Base-by-base conservation (phyloP, 2,329 filamentous ascomycete genomes). In the Fusarium mangiferae region DNA sequence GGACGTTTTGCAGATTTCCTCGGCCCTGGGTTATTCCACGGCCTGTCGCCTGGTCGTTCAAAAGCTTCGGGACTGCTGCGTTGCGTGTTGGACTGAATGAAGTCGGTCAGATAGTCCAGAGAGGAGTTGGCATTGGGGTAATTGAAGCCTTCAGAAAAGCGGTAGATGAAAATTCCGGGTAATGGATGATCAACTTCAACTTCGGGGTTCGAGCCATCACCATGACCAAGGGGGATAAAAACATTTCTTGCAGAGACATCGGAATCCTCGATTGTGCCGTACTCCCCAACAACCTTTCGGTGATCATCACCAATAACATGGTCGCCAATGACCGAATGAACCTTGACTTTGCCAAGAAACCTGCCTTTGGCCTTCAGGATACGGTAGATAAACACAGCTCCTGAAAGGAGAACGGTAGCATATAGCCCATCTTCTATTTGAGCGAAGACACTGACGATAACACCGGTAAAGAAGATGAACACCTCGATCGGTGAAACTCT, bases 341-440 rank as follows among this genome's bases (percentile, higher is more conserved):
- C 91, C 48, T 78, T 81, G 61, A 81, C 80, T 61, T 79, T 79
- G 42, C 96, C 96, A 22, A 98, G 88, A 84, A 98, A 96, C 20
- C 91, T 90, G 24, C 96, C 96, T 62, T 90, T 90, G 4, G 95
- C 92, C 80, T 95, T 94, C 72, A 97, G 89, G 57, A 96, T 90
- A 59, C 96, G 93, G 87, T 93, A 97, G 10, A 98, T 83, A 26
- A 98, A 89, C 15, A 98, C 85, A 0, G 91, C 94, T 7, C 91
- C 89, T 0, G 95, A 97, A 14, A 94, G 85, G 64, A 86, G 87
- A 64, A 98, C 92, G 0, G 95, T 98, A 44, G 91, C 90, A 84
- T 99, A 99, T 73, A 99, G 94, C 26, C 96, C 96, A 78, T 94
- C 91, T 81, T 99, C 96, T 70, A 99, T 98, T 38, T 88, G 91